Evolutionary conservation across 441 rosid genomes (phyloP).

Genomic region (Bocquillonia castaneifolia): DNA sequence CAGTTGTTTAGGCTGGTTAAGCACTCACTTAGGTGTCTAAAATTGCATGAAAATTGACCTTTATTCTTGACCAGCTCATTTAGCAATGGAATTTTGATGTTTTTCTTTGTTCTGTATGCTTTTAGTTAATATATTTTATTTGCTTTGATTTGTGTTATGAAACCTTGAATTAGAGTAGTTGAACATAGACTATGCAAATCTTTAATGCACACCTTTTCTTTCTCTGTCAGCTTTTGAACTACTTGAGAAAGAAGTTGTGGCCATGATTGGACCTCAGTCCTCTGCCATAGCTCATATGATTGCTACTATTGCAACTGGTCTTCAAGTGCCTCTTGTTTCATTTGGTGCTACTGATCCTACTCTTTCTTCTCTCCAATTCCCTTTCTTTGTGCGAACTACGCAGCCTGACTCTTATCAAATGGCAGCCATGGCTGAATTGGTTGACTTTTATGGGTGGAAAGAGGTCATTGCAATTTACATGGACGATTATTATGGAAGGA

Average conservation of each 20-base stretch:
- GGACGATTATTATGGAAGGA: slow-evolving; percentile 81
- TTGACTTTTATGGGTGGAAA: slow-evolving; percentile 65
- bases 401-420: slow-evolving; percentile 70
- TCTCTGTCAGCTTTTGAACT: slow-evolving; percentile 55
- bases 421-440: slow-evolving; percentile 71
- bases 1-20: neutral
- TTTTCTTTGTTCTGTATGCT: neutral
- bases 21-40: neutral
- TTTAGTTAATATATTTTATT: neutral
- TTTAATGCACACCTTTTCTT: slow-evolving; percentile 8
- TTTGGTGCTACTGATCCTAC: slow-evolving; percentile 87
- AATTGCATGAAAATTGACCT: neutral
- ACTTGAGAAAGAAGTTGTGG: slow-evolving; percentile 56
- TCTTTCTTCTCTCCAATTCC: slow-evolving; percentile 79
- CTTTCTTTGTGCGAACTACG: slow-evolving; percentile 69
- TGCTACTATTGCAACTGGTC: slow-evolving; percentile 55
- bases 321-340: slow-evolving; percentile 72
- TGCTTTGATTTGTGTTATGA: neutral
- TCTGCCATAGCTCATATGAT: slow-evolving; percentile 70
- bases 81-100: neutral
- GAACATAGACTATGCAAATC: slow-evolving; percentile 1
- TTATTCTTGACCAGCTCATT: neutral
- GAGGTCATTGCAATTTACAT: slow-evolving; percentile 59
- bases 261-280: slow-evolving; percentile 77
- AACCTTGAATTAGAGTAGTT: slow-evolving; percentile 1